Conservation (phyloP, 2,329 filamentous ascomycete species). For the Lizonia empirigonia region DNA sequence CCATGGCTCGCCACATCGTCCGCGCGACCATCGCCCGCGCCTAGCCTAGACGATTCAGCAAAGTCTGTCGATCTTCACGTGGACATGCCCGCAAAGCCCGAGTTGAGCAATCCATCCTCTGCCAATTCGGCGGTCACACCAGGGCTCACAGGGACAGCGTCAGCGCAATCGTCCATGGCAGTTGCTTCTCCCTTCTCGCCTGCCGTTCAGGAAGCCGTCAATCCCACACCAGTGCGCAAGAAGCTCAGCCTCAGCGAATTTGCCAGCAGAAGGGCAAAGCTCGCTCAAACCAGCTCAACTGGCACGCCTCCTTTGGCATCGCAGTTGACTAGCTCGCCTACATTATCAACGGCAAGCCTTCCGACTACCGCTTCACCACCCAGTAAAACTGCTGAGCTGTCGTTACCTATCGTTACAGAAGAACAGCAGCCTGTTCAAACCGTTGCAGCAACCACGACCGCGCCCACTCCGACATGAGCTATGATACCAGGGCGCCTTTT, state of each 20-base stretch:
- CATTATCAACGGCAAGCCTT: constrained; percentile 39
- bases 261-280: constrained; percentile 52
- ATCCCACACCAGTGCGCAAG: constrained; percentile 52
- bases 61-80: constrained; percentile 34
- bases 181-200: constrained; percentile 44
- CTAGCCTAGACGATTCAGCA: constrained; percentile 15
- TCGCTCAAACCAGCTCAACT: constrained; percentile 35
- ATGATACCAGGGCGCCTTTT: constrained; percentile 32
- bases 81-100: constrained; percentile 38
- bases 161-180: constrained; percentile 39
- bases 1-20: constrained; percentile 34
- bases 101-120: constrained; percentile 26
- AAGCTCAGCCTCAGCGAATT: constrained; percentile 60
- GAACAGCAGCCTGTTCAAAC: constrained; percentile 26
- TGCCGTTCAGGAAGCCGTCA: constrained; percentile 51
- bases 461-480: constrained; percentile 27
- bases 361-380: constrained; percentile 38
- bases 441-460: constrained; percentile 5
- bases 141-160: constrained; percentile 28
- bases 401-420: constrained; percentile 35
- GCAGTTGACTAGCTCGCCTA: constrained; percentile 41
- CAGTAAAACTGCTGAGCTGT: constrained; percentile 33
- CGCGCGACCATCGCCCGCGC: constrained; percentile 20
- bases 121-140: constrained; percentile 30
- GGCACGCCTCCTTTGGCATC: constrained; percentile 32